Base-by-base conservation (phyloP, 2,329 filamentous ascomycete species). In the Fusarium continuum region DNA sequence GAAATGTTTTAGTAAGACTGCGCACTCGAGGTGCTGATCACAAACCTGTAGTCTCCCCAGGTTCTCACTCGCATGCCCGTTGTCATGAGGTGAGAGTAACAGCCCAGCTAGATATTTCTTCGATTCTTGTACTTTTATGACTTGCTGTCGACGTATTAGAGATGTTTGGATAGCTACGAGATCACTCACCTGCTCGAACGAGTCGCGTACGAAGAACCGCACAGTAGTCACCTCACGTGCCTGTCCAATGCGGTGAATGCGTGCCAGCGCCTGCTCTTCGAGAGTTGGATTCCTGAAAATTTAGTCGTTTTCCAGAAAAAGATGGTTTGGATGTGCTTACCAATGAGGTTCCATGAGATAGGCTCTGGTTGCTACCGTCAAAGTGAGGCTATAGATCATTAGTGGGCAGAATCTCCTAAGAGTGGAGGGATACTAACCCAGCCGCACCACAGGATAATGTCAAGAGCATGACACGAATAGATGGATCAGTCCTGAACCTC, bases 261-360 rank as follows among this genome's bases (percentile, higher is more conserved):
- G 70, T 2, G 76, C 76, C 1, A 82, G 63, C 1, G 79, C 79
- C 59, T 81, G 78, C 5, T 80, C 79, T 58, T 82, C 78, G 0
- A 80, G 41, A 1, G 76, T 77, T 2, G 78, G 79, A 16, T 80
- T 82, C 76, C 79, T 74, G 1, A 1, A 0, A 6, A 6, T 0
- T 46, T 19, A 53, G 61, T 13, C 2, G 1, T 8, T 2, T 2
- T 14, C 4, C 10, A 2, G 2, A 4, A 22, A 0, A 1, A 16
- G 0, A 4, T 6, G 1, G n/a, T n/a, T n/a, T n/a, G n/a, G 2
- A 10, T 5, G 1, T 2, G 10, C 66, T 55, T 63, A 78, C 76
- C 76, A 79, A n/a, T 83, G 81, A 0, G 82, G 82, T 47, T 85
- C 82, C 72, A 84, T 77, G 1, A 84, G 73, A 40, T 82, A 82